Base-by-base conservation (phyloP, 1,139 yeast species). In the Meyerozyma guilliermondii region DNA sequence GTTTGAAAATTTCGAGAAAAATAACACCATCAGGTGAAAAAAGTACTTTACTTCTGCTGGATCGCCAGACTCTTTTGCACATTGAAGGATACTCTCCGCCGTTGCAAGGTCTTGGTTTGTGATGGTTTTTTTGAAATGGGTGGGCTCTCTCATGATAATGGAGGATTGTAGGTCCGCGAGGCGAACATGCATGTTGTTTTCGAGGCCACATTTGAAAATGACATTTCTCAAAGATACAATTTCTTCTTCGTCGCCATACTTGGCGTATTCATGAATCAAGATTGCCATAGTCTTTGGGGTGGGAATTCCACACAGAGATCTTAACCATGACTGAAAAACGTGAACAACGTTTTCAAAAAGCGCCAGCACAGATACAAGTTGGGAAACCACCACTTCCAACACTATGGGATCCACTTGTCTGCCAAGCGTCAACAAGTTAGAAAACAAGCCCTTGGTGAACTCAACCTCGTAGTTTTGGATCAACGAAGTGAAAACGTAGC, bases 381-480 rank as follows among this genome's bases (percentile, higher is more conserved):
- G 60, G 24, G 44, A 41, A 5, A 68, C 41, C 4, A 64, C 55
- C 1, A 60, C 48, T 17, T 69, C 66, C n/a, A 71, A 44, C 3
- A 71, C 49, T 1, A 46, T 18, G 22, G 59, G 47, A 24, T 65
- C 54, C 41, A 64, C 47, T 18, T 53, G 54, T 26, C 50, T 50
- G 3, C 53, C 48, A 43, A 55, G 45, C 1, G 53, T 50, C 7
- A 60, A 41, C 8, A 62, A 42, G 42, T 52, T 59, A 16, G 54
- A 53, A 46, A 63, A 52, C 34, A 59, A 45, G 5, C 47, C 44
- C 41, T 60, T 66, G 30, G 68, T 58, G 18, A 51, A 53, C 33
- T 61, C 65, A 5, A 68, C 59, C 35, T 71, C 73, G 48, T 63
- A 69, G 49, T 60, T 65, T 23, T 50, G 50, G 3, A 68, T 56